Evolutionary conservation across 768 basidiomycete species (phyloP).

Genomic region (Tricholoma bakamatsutake): DNA sequence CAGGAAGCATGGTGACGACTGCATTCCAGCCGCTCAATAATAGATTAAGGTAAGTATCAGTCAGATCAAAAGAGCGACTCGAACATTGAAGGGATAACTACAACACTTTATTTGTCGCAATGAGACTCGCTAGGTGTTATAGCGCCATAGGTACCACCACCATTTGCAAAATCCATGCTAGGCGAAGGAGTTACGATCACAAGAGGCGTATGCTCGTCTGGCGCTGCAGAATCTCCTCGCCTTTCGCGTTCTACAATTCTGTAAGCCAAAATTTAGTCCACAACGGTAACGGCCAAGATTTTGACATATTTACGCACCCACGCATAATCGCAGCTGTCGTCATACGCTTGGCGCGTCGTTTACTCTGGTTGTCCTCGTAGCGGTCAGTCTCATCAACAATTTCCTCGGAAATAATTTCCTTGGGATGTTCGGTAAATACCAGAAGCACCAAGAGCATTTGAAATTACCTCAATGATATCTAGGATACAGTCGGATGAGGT

Average conservation of each 20-base stretch:
- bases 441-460: not conserved
- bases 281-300: not conserved
- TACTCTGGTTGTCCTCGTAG: slow-evolving; percentile 83
- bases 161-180: not conserved
- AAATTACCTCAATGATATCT: slow-evolving; percentile 69
- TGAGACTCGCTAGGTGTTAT: slow-evolving; percentile 9
- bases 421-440: slow-evolving; percentile 7
- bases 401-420: slow-evolving; percentile 95
- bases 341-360: slow-evolving; percentile 62
- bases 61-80: not conserved
- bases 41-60: too few relatives aligned
- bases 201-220: slow-evolving; percentile 31
- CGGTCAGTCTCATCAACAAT: slow-evolving; percentile 94
- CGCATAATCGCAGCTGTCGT: slow-evolving; percentile 76
- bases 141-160: not conserved
- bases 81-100: not conserved
- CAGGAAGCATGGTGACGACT: too few relatives aligned
- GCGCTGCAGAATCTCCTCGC: slow-evolving; percentile 19
- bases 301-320: slow-evolving; percentile 41
- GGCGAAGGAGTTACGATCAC: slow-evolving; percentile 12
- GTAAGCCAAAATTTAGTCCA: not conserved
- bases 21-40: not conserved
- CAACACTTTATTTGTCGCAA: not conserved
- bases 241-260: slow-evolving; percentile 56
- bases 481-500: not conserved